Evolutionary conservation across 2,329 filamentous ascomycete species (phyloP).

Genomic region (Huntiella moniliformis): DNA sequence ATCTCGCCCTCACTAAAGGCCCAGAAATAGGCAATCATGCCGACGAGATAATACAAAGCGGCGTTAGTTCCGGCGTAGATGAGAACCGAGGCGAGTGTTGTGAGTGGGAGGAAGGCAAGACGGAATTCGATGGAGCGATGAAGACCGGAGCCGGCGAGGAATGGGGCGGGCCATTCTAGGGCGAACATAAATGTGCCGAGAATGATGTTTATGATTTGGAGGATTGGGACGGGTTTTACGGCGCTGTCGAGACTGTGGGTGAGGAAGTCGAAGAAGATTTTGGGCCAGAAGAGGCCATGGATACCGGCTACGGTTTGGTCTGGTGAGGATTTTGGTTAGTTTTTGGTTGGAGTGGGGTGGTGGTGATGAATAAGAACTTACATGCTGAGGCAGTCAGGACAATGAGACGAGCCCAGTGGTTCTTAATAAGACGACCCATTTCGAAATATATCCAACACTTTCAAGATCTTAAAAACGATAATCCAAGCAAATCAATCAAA

Average conservation of each 20-base stretch:
- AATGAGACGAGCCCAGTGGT: conserved; percentile 94
- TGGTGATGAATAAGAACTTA: conserved; percentile 24
- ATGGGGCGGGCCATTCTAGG: conserved; percentile 77
- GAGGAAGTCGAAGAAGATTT: conserved; percentile 94
- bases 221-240: conserved; percentile 69
- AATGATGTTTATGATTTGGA: conserved; percentile 80
- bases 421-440: conserved; percentile 98
- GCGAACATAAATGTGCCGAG: conserved; percentile 61
- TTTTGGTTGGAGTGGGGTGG: background rate
- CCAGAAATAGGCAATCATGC: conserved; percentile 82
- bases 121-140: conserved; percentile 80
- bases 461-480: background rate
- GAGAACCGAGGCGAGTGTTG: conserved; percentile 53
- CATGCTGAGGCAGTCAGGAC: conserved; percentile 66
- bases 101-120: conserved; percentile 64
- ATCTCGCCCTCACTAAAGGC: conserved; percentile 91
- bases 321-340: conserved; percentile 19
- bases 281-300: conserved; percentile 92
- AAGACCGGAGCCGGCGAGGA: conserved; percentile 55
- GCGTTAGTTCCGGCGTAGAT: conserved; percentile 88
- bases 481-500: too few species aligned
- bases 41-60: conserved; percentile 79
- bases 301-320: conserved; percentile 75
- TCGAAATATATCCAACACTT: conserved; percentile 14
- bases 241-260: conserved; percentile 75